Conservation (phyloP, 192 early-diverging fungal species). For the Gaertneriomyces sp. region DNA sequence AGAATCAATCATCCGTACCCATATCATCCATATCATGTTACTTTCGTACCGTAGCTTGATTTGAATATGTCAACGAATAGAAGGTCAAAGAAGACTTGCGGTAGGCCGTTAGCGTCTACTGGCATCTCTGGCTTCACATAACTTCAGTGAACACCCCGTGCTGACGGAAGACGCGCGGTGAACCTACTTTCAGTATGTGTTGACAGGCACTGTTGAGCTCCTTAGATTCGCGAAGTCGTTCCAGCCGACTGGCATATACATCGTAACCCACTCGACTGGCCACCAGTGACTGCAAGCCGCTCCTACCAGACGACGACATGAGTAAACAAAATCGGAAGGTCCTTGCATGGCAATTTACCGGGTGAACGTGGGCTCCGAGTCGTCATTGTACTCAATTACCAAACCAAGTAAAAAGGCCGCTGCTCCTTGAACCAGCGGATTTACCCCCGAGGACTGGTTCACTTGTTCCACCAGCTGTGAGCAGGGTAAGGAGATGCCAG, state of each 20-base stretch:
- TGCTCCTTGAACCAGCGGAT: conserved; percentile 85
- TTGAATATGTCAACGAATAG: conserved; percentile 84
- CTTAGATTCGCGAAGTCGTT: conserved; percentile 78
- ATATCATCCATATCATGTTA: not conserved
- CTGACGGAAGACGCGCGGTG: not conserved
- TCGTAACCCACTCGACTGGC: conserved; percentile 83
- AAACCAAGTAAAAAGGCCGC: conserved; percentile 83
- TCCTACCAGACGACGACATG: not conserved
- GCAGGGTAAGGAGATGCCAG: not conserved
- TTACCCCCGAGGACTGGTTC: conserved; percentile 77
- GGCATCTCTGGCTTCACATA: conserved; percentile 47
- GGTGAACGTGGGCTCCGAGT: conserved; percentile 69
- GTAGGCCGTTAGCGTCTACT: conserved; percentile 57
- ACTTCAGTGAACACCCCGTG: not conserved
- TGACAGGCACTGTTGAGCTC: conserved; percentile 73
- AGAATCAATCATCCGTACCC: not conserved
- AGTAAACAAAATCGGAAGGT: not conserved
- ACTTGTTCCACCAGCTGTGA: conserved; percentile 86
- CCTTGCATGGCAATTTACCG: conserved; percentile 39
- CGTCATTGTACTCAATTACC: conserved; percentile 85
- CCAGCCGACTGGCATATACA: conserved; percentile 76
- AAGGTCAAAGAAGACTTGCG: conserved; percentile 76
- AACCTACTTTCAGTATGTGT: conserved; percentile 42
- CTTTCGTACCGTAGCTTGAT: conserved; percentile 63
- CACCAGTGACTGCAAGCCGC: conserved; percentile 71